Base-by-base conservation (phyloP, 805 yeast genomes). In the Wickerhamomyces ciferrii region DNA sequence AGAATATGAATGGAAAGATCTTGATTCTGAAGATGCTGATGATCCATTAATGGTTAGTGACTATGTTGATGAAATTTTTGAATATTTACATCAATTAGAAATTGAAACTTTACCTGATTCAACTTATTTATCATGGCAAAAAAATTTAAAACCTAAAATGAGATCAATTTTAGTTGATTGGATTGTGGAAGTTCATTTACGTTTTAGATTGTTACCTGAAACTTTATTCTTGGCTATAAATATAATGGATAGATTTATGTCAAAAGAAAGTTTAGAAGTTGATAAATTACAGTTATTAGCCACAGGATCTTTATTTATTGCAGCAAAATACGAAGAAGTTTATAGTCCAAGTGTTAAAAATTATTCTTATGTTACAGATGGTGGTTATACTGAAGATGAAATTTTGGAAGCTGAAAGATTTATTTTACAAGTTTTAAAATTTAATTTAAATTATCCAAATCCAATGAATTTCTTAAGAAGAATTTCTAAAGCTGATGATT, bases 271-370 rank as follows among this genome's bases (percentile, higher is more conserved):
- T 37, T 91, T 87, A 21, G 84, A 84, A 48, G 79, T 90, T 48
- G 89, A 84, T 58, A 80, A 86, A 65, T 67, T 91, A 43, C 97
- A 91, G 69, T 74, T 90, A 50, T 72, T 89, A 45, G 96, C 96
- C 5, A 86, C 94, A 1, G 87, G 96, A 1, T 76, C 91, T 13
- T 68, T 91, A 47, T 87, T 89, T 65, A 84, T 89, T 50, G 96
- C 97, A 37, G 95, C 97, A 15, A 90, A 90, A 66, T 87, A 86
- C 63, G 97, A 91, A 68, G 97, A 91, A 68, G 95, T 91, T 24
- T 85, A 83, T 61, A 75, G 89, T 11, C 97, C 97, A 11, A 83
- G 91, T 32, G 83, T 91, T 27, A 78, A 83, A 49, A 87, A 87
- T 64, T 91, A 87, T 62, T 87, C 96, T 3, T 86, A 85, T 61